Base-by-base conservation (phyloP, 495 filamentous ascomycete genomes). In the Barbatosphaeria neglecta region DNA sequence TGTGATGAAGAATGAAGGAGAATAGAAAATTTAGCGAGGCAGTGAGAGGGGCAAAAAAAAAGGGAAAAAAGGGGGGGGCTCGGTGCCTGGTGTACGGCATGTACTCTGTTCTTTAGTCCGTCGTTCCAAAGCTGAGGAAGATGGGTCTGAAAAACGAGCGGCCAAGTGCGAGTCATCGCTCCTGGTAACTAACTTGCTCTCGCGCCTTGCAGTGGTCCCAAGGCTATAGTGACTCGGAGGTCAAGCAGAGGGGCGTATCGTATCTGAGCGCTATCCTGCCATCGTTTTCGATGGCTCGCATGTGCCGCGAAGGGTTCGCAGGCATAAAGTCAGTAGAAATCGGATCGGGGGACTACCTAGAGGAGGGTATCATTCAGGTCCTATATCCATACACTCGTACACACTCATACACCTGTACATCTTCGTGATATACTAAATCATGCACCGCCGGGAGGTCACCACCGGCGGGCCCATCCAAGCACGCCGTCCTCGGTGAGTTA, bases 21-120 rank as follows among this genome's bases (percentile, higher is more conserved):
- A n/a, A n/a, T n/a, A n/a, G n/a, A n/a, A n/a, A n/a, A n/a, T n/a
- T n/a, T n/a, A n/a, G n/a, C n/a, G n/a, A n/a, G n/a, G n/a, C n/a
- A n/a, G n/a, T n/a, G n/a, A n/a, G n/a, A n/a, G n/a, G n/a, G n/a
- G n/a, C n/a, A 31, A 31, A 31, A 1, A 31, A 31, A 10, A 10
- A 31, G 9, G 27, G 15, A 31, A 31, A 31, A 4, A 16, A 16
- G 11, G 31, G n/a, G n/a, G n/a, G n/a, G n/a, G n/a, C n/a, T n/a
- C n/a, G n/a, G n/a, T n/a, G n/a, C n/a, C n/a, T n/a, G n/a, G n/a
- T n/a, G n/a, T n/a, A n/a, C n/a, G n/a, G 60, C 44, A 70, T 74
- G 67, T 74, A 66, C 69, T 73, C 68, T 64, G 66, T 69, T 68
- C 61, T 70, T 66, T 74, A 74, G 69, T 74, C 69, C 69, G 63